Evolutionary conservation across 2,329 filamentous ascomycete species (phyloP).

Genomic region (Penicillium sp.): DNA sequence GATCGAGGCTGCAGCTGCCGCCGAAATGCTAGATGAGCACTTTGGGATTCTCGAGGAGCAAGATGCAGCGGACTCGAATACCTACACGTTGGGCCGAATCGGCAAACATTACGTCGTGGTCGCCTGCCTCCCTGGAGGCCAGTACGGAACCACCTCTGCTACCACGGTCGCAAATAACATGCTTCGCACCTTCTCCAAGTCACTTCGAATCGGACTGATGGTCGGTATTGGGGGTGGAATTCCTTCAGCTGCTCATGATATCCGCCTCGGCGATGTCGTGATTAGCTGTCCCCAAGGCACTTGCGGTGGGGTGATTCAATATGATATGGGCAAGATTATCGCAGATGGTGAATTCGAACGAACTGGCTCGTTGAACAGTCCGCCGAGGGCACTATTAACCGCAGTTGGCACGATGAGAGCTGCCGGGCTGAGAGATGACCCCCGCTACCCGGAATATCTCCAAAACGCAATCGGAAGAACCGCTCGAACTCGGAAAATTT

Average conservation of each 20-base stretch:
- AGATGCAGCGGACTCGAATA: constrained; percentile 18
- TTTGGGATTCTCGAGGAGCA: constrained; percentile 18
- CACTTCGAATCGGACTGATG: constrained; percentile 21
- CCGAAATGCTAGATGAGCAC: constrained; percentile 14
- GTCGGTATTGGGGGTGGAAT: constrained; percentile 29
- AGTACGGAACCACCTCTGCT: constrained; percentile 17
- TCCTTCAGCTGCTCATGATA: constrained; percentile 24
- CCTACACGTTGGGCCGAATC: constrained; percentile 21
- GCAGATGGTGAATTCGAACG: constrained; percentile 9
- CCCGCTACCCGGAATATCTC: constrained; percentile 10
- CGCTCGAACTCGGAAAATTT: constrained; percentile 2
- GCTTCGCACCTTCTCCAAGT: constrained; percentile 17
- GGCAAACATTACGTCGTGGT: constrained; percentile 23
- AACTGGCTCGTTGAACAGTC: constrained; percentile 16
- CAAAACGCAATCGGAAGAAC: constrained; percentile 3
- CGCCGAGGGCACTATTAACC: constrained; percentile 15
- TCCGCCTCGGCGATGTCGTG: constrained; percentile 34
- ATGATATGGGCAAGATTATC: constrained; percentile 24
- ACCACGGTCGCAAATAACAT: constrained; percentile 18
- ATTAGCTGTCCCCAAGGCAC: background rate
- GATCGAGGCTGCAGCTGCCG: background rate
- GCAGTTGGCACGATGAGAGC: constrained; percentile 4
- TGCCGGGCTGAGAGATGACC: background rate
- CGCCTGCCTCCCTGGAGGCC: constrained; percentile 14
- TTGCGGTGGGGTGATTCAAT: constrained; percentile 27